Evolutionary conservation across 1,284 basidiomycete species (phyloP).

Genomic region (Puccinia horiana): DNA sequence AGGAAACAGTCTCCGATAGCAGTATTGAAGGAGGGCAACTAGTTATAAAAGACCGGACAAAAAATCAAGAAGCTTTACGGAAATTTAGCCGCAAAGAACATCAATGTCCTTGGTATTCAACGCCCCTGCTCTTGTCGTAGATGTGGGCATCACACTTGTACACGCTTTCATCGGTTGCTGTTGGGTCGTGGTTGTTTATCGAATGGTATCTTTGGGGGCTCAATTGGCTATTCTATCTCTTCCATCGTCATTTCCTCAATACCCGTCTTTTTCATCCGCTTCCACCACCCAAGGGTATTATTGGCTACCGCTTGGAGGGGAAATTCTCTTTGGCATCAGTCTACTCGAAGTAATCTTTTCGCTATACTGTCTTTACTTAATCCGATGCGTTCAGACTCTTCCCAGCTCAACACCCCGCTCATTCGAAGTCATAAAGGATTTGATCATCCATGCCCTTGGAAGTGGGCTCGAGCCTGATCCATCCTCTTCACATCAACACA

Average conservation of each 20-base stretch:
- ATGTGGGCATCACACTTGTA: constrained; percentile 35
- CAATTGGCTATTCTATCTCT: constrained; percentile 48
- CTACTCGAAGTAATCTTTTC: constrained; percentile 44
- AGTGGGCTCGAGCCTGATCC: constrained; percentile 28
- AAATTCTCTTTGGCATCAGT: constrained; percentile 29
- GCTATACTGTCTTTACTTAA: constrained; percentile 29
- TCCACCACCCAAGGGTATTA: constrained; percentile 17
- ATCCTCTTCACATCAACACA: not conserved
- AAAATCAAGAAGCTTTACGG: not conserved
- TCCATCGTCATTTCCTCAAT: constrained; percentile 37
- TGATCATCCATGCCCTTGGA: constrained; percentile 25
- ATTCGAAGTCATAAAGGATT: constrained; percentile 14
- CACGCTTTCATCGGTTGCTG: constrained; percentile 26
- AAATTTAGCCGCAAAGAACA: not conserved
- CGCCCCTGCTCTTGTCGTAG: constrained; percentile 1
- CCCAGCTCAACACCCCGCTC: constrained; percentile 7
- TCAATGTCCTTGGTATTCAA: constrained; percentile 28
- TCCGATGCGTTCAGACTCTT: constrained; percentile 7
- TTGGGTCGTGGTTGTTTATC: constrained; percentile 47
- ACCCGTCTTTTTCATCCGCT: constrained; percentile 34
- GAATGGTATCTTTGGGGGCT: constrained; percentile 47
- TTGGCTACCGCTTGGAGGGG: constrained; percentile 35
- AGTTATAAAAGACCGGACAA: not conserved
- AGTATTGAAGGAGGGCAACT: not conserved
- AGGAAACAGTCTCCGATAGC: not conserved